Conservation (phyloP, 139 green algal species). For the Asterochloris erici region DNA sequence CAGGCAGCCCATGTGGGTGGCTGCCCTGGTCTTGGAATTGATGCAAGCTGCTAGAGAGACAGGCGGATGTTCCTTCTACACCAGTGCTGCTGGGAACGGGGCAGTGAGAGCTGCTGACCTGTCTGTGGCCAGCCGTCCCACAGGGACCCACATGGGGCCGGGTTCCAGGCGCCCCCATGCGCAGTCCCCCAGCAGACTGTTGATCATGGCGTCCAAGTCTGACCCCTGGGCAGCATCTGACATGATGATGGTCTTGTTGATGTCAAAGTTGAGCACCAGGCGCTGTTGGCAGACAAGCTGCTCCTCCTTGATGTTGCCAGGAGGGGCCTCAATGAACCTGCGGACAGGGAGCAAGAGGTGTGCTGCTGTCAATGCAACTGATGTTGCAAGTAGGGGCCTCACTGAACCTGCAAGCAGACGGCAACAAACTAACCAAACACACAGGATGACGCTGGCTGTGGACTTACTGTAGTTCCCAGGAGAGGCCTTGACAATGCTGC, state of each 20-base stretch:
- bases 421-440: neutral
- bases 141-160: constrained; percentile 27
- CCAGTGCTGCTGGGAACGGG: neutral
- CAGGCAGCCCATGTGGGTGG: too few species aligned
- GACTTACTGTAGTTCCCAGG: neutral
- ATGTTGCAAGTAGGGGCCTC: neutral
- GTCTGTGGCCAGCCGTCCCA: constrained; percentile 34
- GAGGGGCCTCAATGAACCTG: constrained; percentile 11
- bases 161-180: constrained; percentile 36
- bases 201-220: constrained; percentile 26
- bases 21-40: too few species aligned
- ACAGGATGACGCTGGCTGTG: neutral
- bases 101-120: neutral
- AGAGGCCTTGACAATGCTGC: neutral
- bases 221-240: constrained; percentile 30
- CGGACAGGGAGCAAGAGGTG: neutral
- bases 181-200: constrained; percentile 41
- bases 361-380: neutral
- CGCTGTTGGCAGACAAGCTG: constrained; percentile 19
- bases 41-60: too few species aligned
- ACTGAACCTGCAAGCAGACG: too few species aligned
- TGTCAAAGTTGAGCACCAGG: constrained; percentile 43
- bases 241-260: constrained; percentile 51
- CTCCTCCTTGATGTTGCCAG: constrained; percentile 14
- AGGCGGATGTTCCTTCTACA: too few species aligned